phyloP scores from a whole-genome alignment of 257 asterid species.

The Ajuga chamaepitys region DNA sequence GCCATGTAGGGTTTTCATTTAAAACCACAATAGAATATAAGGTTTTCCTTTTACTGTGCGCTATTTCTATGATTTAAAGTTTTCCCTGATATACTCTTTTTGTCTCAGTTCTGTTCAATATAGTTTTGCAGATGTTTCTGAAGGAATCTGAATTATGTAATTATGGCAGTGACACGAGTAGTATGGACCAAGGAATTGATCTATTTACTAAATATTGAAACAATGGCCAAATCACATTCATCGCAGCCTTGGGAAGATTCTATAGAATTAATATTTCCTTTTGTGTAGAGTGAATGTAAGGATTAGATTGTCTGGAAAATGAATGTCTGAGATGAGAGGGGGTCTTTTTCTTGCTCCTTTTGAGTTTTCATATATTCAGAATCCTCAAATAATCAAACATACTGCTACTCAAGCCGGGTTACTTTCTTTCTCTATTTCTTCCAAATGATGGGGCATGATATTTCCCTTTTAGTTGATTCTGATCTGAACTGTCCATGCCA shows the following conservation, averaged over 20 bases:
- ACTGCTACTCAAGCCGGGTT: not conserved
- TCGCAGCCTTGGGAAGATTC: too few relatives aligned
- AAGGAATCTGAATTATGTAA: not conserved
- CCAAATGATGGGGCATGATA: not conserved
- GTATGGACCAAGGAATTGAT: not conserved
- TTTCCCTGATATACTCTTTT: slow-evolving; percentile 4
- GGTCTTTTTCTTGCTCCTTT: not conserved
- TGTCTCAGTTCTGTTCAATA: not conserved
- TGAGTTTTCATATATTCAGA: not conserved
- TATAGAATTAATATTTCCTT: too few relatives aligned
- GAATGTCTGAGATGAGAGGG: too few relatives aligned
- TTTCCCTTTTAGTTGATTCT: not conserved
- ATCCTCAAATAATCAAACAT: not conserved
- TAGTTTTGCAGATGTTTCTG: not conserved
- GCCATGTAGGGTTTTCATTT: not conserved
- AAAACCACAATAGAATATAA: not conserved
- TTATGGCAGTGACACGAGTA: not conserved
- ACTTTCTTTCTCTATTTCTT: not conserved
- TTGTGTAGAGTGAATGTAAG: too few relatives aligned
- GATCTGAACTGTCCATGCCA: slow-evolving; percentile 1
- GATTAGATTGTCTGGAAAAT: too few relatives aligned
- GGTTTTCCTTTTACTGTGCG: not conserved
- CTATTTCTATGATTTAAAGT: not conserved
- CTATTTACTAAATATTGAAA: not conserved
- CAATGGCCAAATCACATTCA: not conserved